phyloP scores from a whole-genome alignment of 768 basidiomycete species.

The Amanita pallidorosea region DNA sequence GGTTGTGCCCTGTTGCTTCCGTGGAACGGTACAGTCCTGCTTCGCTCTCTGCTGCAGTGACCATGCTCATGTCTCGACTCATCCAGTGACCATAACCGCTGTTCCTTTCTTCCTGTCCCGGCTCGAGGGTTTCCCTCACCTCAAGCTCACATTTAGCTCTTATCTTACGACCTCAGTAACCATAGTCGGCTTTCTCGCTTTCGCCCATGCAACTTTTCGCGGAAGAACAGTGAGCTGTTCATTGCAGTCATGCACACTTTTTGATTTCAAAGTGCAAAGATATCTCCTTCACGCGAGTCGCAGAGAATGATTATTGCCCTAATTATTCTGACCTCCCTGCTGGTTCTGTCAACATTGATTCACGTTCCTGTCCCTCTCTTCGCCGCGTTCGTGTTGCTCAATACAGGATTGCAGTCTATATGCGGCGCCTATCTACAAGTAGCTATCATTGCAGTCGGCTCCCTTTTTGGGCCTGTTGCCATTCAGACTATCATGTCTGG shows the following conservation, averaged over 20 bases:
- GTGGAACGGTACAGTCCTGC: conserved; percentile 68
- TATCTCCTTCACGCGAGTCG: conserved; percentile 49
- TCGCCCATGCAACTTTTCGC: conserved; percentile 65
- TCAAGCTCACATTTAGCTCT: conserved; percentile 51
- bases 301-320: conserved; percentile 40
- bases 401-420: conserved; percentile 45
- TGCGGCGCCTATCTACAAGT: conserved; percentile 71
- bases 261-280: conserved; percentile 23
- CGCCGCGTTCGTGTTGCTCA: conserved; percentile 54
- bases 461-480: conserved; percentile 63
- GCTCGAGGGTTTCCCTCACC: conserved; percentile 42
- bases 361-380: conserved; percentile 42
- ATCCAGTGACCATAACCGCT: conserved; percentile 73
- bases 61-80: neutral
- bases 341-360: conserved; percentile 60
- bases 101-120: conserved; percentile 73
- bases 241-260: neutral
- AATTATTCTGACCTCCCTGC: conserved; percentile 40
- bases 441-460: conserved; percentile 69
- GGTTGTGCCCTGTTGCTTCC: conserved; percentile 75
- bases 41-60: neutral
- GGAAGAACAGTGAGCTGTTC: conserved; percentile 47
- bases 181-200: conserved; percentile 52
- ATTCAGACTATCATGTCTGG: conserved; percentile 75
- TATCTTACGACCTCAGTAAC: conserved; percentile 58